Evolutionary conservation across 768 basidiomycete genomes (phyloP), one percentile per base, ranked within the genome.

Genomic region (Tubosaeta sp.): DNA sequence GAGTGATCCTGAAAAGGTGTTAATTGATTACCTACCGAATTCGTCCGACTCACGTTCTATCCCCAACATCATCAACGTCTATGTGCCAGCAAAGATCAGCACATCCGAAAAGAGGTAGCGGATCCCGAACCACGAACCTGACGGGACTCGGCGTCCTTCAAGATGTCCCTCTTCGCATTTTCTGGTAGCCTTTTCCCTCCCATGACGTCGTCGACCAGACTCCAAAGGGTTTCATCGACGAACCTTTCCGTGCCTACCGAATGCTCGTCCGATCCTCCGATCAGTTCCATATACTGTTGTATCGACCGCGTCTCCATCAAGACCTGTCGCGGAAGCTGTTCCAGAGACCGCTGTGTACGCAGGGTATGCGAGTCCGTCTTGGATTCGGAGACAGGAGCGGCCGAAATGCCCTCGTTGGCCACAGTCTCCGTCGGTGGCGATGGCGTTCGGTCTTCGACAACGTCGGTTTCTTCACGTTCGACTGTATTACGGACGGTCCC

Each of bases 51-150:
- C 53, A 79, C 77, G 72, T 61, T 80, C 78, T 17, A 80, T 67
- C 34, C 72, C 74, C 16, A 80, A 61, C 60, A 72, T 63, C 57
- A 78, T 66, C 22, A 79, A 46, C 2, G 69, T 72, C 78, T 79
- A 43, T 9, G 37, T 8, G 3, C 17, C 25, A 32, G 16, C 34
- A 19, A 32, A 25, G 9, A 34, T 56, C 33, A 48, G 41, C 4
- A 3, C 32, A 17, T 31, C 8, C 9, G 0, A 27, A 19, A 16
- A 27, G n/a, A 37, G 38, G 25, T n/a, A 16, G 22, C 0, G 3
- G 43, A 8, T 19, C 31, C 5, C 12, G 1, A 25, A 14, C 12
- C 0, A 64, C 72, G 51, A 47, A 78, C 77, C 63, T 72, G 75
- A 17, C 76, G 65, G 5, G 74, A 65, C 43, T 74, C 75, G 1